Base-by-base conservation (phyloP, 2,329 filamentous ascomycete genomes). In the Colletotrichum musae region DNA sequence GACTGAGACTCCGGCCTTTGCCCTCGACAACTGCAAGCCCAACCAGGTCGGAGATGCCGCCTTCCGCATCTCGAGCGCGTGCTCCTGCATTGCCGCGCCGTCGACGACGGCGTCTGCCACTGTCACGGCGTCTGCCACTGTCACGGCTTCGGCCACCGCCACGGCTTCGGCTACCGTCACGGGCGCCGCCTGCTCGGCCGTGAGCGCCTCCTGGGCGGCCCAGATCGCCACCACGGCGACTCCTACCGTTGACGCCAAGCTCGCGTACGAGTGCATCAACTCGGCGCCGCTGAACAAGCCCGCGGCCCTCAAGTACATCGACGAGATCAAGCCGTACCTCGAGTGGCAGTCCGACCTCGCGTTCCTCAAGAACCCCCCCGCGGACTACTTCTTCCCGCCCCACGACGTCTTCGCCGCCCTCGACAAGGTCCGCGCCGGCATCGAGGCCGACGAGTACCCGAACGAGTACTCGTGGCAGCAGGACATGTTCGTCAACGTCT, bases 341-440 rank as follows among this genome's bases (percentile, higher is more conserved):
- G 78, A 84, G 57, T 87, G 83, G 76, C 85, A 87, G 72, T 84
- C 82, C 41, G 82, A 82, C 4, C 74, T 83, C 10, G 81, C 82
- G 16, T 84, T 81, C 72, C 77, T 86, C 39, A 85, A 84, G 69
- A 77, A 85, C 57, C 88, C 88, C 2, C 88, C 88, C 0, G 65
- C 79, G 13, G 79, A 79, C 12, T 90, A 89, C 74, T 78, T 79
- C 58, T 82, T 86, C 64, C 82, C 85, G 0, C 54, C 77, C 36
- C 78, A 81, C 51, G 80, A 83, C 71, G 74, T 83, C 54, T 81
- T 77, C 68, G 78, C 68, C 5, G 78, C 74, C 5, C 75, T 83
- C 7, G 77, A 74, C 43, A 64, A 75, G 41, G 70, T 83, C 39
- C 76, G 74, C 58, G 70, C 68, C 16, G 75, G 77, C n/a, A 72